Base-by-base conservation (phyloP, 768 basidiomycete species). In the Cystofilobasidium bisporidii region DNA sequence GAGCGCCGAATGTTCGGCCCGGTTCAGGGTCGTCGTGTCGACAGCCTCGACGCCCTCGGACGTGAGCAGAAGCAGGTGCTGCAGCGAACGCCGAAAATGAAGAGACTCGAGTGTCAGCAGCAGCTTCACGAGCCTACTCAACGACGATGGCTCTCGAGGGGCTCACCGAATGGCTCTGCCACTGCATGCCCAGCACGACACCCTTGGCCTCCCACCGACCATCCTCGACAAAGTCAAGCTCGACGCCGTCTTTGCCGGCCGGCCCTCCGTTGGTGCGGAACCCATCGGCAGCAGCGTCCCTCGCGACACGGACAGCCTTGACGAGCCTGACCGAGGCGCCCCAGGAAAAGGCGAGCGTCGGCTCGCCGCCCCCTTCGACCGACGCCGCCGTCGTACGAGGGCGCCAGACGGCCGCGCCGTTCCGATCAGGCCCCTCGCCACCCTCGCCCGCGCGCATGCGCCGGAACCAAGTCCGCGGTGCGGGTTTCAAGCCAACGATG, bases 401-500 rank as follows among this genome's bases (percentile, higher is more conserved):
- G n/a, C 45, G 32, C 77, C 77, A 78, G 1, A 67, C 71, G 5
- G 74, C 73, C 32, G 70, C 71, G 1, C 76, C 77, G 1, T 63
- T 65, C 32, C 50, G 22, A 3, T 70, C 71, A 12, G 68, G 71
- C 12, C 30, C 22, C 9, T 69, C 60, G 1, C 72, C 73, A 6
- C 73, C 72, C 15, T 69, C 69, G 4, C 61, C 67, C 33, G 67
- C 71, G 47, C 77, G 59, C 60, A 77, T 67, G 33, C 72, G 73
- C 22, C 79, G 72, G 66, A 73, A 87, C 91, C 92, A 97, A 0
- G 93, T 99, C 74, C 88, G 85, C 11, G 96, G 89, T 0, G 84
- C 82, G 3, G 96, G 96, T 72, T 90, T 92, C 69, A 99, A 76
- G 8, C 92, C 92, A 14, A 98, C 91, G 41, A 98, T 83, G 17